Conservation (phyloP, 2,329 filamentous ascomycete genomes). For the Fusarium abutilonis region DNA sequence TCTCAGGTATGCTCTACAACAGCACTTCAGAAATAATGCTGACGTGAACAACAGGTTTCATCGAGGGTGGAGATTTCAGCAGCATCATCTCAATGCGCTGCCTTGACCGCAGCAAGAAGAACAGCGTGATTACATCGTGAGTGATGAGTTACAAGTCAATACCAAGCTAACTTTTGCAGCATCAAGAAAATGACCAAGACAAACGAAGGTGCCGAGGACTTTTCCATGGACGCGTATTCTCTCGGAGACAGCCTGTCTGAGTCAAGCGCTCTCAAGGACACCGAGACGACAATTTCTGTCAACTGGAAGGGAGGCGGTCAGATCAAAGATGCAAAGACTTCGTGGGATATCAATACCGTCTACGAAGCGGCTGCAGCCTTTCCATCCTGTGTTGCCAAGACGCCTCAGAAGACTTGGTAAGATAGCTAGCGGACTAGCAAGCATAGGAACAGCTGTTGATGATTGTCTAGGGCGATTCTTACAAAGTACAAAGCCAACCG, state of each 20-base stretch:
- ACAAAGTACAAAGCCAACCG: slow-evolving; percentile 19
- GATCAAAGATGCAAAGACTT: not conserved
- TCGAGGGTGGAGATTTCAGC: slow-evolving; percentile 13
- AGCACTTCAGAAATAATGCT: not conserved
- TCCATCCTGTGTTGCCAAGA: not conserved
- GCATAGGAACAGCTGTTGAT: accelerated
- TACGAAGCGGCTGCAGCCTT: not conserved
- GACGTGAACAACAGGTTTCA: slow-evolving; percentile 4
- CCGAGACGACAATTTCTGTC: slow-evolving; percentile 8
- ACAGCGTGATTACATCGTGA: not conserved
- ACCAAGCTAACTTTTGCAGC: not conserved
- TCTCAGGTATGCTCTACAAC: slow-evolving; percentile 7
- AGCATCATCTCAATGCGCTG: slow-evolving; percentile 8
- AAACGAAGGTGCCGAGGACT: not conserved
- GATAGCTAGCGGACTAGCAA: accelerated
- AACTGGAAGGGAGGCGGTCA: slow-evolving; percentile 10
- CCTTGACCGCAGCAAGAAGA: not conserved
- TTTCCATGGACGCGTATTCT: not conserved
- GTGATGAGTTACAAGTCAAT: not conserved
- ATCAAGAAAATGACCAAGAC: not conserved
- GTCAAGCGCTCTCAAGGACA: slow-evolving; percentile 1
- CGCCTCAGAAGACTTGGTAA: slow-evolving; percentile 9
- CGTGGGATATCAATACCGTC: not conserved
- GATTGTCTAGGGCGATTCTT: not conserved
- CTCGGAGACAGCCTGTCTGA: not conserved